A percentile compares a stretch with the other conserved stretches of the same genome.
phyloP scores from a whole-genome alignment of 2,329 filamentous ascomycete species.

The Juglanconis juglandina region DNA sequence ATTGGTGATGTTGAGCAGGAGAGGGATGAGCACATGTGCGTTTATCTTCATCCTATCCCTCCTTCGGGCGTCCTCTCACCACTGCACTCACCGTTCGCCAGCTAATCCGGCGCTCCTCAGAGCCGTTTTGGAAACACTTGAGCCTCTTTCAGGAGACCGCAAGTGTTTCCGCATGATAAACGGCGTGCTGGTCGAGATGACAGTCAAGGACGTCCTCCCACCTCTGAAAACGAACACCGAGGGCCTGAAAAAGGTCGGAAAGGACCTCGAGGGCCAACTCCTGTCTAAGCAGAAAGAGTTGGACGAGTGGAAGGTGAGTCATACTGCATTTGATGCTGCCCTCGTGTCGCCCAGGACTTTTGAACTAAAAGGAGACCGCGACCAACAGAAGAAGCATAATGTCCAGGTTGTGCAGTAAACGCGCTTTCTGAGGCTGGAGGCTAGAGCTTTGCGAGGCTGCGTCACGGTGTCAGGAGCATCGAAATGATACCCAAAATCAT shows the following conservation, averaged over 20 bases:
- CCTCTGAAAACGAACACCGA: constrained; percentile 91
- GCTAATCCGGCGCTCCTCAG: constrained; percentile 44
- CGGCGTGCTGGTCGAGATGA: constrained; percentile 90
- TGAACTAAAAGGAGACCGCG: not conserved
- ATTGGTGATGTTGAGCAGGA: constrained; percentile 98
- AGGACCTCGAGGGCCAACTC: constrained; percentile 95
- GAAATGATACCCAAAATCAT: not conserved
- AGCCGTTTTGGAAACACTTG: constrained; percentile 88
- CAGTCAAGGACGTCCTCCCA: constrained; percentile 87
- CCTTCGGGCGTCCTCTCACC: constrained; percentile 13
- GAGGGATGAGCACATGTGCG: constrained; percentile 95
- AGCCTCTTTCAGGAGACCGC: constrained; percentile 75
- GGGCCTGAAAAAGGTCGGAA: constrained; percentile 87
- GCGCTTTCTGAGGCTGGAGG: not conserved
- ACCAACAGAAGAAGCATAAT: constrained; percentile 78
- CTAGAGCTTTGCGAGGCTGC: not conserved
- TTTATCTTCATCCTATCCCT: constrained; percentile 20
- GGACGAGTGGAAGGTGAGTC: constrained; percentile 95
- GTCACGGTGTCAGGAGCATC: not conserved
- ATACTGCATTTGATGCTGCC: not conserved
- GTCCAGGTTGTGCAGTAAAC: constrained; percentile 73
- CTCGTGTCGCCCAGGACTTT: constrained; percentile 2
- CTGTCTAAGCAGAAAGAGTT: constrained; percentile 91
- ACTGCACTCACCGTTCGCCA: constrained; percentile 12
- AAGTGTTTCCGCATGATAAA: constrained; percentile 99